Evolutionary conservation across 495 filamentous ascomycete species (phyloP).

Genomic region (Pseudoneurospora amorphoporcata): DNA sequence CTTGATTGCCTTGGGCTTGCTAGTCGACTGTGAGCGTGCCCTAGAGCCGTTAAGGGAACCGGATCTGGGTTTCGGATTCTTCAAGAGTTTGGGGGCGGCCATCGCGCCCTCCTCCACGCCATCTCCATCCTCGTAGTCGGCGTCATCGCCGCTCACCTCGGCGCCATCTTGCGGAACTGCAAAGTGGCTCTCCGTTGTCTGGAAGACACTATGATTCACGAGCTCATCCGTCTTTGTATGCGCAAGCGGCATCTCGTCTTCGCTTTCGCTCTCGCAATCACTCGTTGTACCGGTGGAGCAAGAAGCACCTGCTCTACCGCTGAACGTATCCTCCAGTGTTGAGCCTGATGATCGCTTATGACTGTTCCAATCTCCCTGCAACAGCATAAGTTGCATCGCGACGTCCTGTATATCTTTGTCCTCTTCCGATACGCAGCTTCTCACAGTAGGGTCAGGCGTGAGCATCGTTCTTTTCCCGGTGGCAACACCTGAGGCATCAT

Average conservation of each 20-base stretch:
- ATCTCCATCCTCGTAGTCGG: conserved; percentile 55
- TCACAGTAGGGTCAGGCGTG: conserved; percentile 88
- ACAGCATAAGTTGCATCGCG: conserved; percentile 86
- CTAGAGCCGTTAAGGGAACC: conserved; percentile 19
- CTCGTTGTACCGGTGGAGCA: conserved; percentile 78
- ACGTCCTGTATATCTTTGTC: conserved; percentile 99
- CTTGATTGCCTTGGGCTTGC: conserved; percentile 34
- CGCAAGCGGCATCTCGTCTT: conserved; percentile 55
- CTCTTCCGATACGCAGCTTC: conserved; percentile 92
- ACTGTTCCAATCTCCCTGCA: conserved; percentile 85
- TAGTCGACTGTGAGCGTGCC: conserved; percentile 17
- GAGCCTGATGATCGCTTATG: conserved; percentile 88
- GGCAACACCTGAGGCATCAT: conserved; percentile 25
- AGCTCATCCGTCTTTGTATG: conserved; percentile 50
- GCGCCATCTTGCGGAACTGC: conserved; percentile 54
- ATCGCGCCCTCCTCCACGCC: conserved; percentile 22
- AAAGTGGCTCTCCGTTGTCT: conserved; percentile 53
- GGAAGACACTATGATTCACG: conserved; percentile 35
- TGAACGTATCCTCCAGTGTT: conserved; percentile 83
- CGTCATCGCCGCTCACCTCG: conserved; percentile 62
- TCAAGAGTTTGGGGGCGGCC: conserved; percentile 24
- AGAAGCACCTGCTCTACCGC: conserved; percentile 72
- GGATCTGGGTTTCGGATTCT: conserved; percentile 32
- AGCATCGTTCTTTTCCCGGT: conserved; percentile 54
- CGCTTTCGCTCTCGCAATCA: conserved; percentile 66